phyloP scores from a whole-genome alignment of 495 filamentous ascomycete genomes.

The Penicillium waksmanii region DNA sequence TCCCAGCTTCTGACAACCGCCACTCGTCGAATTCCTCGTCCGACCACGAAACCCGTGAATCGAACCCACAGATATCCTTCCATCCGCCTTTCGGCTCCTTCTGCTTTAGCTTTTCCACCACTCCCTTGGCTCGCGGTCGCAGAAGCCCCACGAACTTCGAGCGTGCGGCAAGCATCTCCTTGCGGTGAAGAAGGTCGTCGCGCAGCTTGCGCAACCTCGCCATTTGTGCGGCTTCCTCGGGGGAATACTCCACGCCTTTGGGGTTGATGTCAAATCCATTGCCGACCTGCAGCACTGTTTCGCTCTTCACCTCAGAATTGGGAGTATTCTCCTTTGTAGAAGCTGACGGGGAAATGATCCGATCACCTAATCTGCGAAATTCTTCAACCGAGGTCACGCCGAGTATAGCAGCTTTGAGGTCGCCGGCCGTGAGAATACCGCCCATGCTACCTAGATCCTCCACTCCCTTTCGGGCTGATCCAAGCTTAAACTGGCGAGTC shows the following conservation, averaged over 20 bases:
- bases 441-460: conserved; percentile 58
- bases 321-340: conserved; percentile 18
- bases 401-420: conserved; percentile 59
- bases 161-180: conserved; percentile 49
- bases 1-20: conserved; percentile 46
- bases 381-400: conserved; percentile 51
- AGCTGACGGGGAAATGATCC: conserved; percentile 46
- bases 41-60: conserved; percentile 61
- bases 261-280: conserved; percentile 54
- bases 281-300: conserved; percentile 73
- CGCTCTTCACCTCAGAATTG: conserved; percentile 44
- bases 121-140: conserved; percentile 45
- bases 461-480: conserved; percentile 23
- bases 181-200: conserved; percentile 41
- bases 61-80: conserved; percentile 71
- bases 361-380: conserved; percentile 62
- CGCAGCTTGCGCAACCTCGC: conserved; percentile 46
- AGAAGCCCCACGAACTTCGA: conserved; percentile 48
- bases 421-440: conserved; percentile 58
- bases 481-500: conserved; percentile 33
- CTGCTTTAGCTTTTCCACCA: conserved; percentile 52
- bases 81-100: conserved; percentile 54
- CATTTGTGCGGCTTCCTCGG: conserved; percentile 45
- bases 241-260: conserved; percentile 40
- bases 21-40: conserved; percentile 65